A percentile compares a stretch with the other conserved stretches of the same genome.
These are phyloP conservation scores for Rhizopogon roseolus DNA, from an alignment of 768 basidiomycete species.

Conservation along the genomic window DNA sequence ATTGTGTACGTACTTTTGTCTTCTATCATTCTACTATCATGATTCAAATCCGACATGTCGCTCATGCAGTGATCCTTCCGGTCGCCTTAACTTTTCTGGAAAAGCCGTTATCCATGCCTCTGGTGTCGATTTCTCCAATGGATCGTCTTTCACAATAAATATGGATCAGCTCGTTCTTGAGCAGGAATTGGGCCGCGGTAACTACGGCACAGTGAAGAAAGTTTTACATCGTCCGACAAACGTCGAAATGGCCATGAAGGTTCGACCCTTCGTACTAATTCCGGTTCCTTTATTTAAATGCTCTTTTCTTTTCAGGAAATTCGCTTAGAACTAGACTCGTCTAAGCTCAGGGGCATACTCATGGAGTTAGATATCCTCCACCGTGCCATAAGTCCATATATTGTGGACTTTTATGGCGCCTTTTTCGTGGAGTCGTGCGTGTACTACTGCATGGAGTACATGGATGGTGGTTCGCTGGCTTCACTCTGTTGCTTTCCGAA, in stretches of 20 bases:
- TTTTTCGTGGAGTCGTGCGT: slow-evolving; percentile 99
- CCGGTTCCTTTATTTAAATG: neutral
- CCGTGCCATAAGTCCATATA: slow-evolving; percentile 84
- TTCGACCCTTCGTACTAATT: slow-evolving; percentile 28
- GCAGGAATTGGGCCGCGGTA: slow-evolving; percentile 93
- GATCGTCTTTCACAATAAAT: slow-evolving; percentile 88
- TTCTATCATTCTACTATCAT: neutral
- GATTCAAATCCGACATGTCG: neutral
- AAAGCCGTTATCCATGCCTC: slow-evolving; percentile 90
- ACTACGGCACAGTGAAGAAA: slow-evolving; percentile 97
- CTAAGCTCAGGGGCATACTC: slow-evolving; percentile 91
- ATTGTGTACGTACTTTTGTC: slow-evolving; percentile 68
- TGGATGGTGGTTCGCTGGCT: slow-evolving; percentile 98
- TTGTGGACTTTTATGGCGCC: slow-evolving; percentile 98
- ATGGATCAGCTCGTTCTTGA: slow-evolving; percentile 89
- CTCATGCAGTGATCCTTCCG: slow-evolving; percentile 79
- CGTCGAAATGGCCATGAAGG: slow-evolving; percentile 99
- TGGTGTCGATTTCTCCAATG: slow-evolving; percentile 87
- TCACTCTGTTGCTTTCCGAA: slow-evolving; percentile 52
- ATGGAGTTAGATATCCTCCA: slow-evolving; percentile 99
- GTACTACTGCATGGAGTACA: slow-evolving; percentile 99
- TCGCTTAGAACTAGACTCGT: slow-evolving; percentile 89
- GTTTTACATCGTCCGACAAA: slow-evolving; percentile 93
- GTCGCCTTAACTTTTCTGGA: slow-evolving; percentile 88
- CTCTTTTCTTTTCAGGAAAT: slow-evolving; percentile 74